These are phyloP conservation scores for Cairneyella variabilis DNA, from an alignment of 495 filamentous ascomycete species.

Conservation along the genomic window DNA sequence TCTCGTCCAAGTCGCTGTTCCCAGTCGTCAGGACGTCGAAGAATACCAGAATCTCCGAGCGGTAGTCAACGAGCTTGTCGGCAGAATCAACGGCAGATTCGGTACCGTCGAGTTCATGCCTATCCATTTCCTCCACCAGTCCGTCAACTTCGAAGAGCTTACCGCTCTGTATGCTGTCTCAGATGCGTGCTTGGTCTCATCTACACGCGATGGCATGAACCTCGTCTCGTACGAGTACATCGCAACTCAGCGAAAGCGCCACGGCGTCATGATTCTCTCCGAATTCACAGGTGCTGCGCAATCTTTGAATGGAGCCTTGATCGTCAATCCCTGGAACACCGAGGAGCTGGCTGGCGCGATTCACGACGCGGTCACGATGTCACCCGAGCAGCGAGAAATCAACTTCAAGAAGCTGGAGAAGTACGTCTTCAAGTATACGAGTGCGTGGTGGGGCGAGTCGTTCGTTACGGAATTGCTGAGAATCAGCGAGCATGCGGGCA, in stretches of 20 bases:
- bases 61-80: constrained; percentile 86
- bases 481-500: constrained; percentile 54
- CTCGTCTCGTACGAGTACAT: constrained; percentile 96
- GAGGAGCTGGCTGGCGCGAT: constrained; percentile 84
- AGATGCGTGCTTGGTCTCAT: constrained; percentile 85
- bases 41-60: constrained; percentile 91
- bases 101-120: constrained; percentile 92
- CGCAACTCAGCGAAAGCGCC: constrained; percentile 75
- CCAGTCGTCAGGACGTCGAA: constrained; percentile 88
- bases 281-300: constrained; percentile 91
- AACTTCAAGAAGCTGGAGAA: constrained; percentile 78
- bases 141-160: constrained; percentile 84
- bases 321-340: constrained; percentile 90
- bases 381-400: constrained; percentile 72
- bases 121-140: constrained; percentile 92
- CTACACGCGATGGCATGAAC: constrained; percentile 96
- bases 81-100: constrained; percentile 89
- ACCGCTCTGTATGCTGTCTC: constrained; percentile 86
- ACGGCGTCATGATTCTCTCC: constrained; percentile 87
- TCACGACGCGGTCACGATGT: constrained; percentile 79
- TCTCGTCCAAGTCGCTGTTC: constrained; percentile 90
- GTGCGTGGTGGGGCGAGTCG: constrained; percentile 95
- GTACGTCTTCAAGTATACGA: constrained; percentile 90
- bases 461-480: constrained; percentile 83
- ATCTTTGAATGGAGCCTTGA: constrained; percentile 77